phyloP scores from a whole-genome alignment of 2,329 filamentous ascomycete genomes.

The Fusarium mangiferae region DNA sequence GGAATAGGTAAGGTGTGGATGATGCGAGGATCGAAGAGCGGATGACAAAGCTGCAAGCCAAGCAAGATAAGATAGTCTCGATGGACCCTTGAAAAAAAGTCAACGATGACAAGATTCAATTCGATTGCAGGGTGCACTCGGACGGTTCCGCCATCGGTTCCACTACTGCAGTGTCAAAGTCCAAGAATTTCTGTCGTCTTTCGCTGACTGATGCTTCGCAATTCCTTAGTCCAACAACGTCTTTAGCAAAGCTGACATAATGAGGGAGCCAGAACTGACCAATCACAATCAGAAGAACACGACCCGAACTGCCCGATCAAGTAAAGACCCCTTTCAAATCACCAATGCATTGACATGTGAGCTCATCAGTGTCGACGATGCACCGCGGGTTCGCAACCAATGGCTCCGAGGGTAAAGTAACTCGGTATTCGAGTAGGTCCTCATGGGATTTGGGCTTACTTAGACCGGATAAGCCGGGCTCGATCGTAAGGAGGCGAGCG shows the following conservation, averaged over 20 bases:
- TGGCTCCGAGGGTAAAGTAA: constrained; percentile 14
- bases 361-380: constrained; percentile 30
- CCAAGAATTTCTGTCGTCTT: constrained; percentile 1
- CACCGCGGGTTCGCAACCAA: constrained; percentile 4
- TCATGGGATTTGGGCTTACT: constrained; percentile 3
- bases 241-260: constrained; percentile 39
- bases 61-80: constrained; percentile 14
- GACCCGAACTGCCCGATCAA: constrained; percentile 19
- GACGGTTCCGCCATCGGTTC: constrained; percentile 30
- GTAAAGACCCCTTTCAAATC: constrained; percentile 12
- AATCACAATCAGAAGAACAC: constrained; percentile 2
- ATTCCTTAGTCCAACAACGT: constrained; percentile 27
- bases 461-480: constrained; percentile 38
- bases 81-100: constrained; percentile 4
- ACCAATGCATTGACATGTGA: constrained; percentile 34
- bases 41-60: constrained; percentile 36
- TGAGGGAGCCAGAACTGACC: constrained; percentile 9
- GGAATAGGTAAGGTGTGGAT: constrained; percentile 25
- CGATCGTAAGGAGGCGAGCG: constrained; percentile 4
- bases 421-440: constrained; percentile 3
- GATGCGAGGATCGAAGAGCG: constrained; percentile 11
- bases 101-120: constrained; percentile 5
- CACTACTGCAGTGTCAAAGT: constrained; percentile 20
- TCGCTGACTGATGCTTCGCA: constrained; percentile 45
- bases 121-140: background rate